phyloP scores from a whole-genome alignment of 352 stramenopile species.

The Phytophthora macrochlamydospora region DNA sequence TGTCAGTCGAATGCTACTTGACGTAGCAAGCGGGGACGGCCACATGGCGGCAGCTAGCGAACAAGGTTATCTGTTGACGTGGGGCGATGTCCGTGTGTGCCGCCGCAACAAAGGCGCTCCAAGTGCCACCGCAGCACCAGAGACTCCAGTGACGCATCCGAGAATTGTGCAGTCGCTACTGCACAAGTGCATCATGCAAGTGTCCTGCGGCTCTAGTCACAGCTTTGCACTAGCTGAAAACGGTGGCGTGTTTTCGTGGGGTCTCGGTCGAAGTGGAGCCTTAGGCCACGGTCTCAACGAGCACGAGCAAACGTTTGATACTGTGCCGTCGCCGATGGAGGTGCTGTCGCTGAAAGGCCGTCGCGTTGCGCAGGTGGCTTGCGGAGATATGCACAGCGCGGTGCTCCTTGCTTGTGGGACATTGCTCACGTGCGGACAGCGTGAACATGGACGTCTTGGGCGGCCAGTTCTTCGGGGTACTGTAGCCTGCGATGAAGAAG shows the following conservation, averaged over 20 bases:
- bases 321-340: slow-evolving; percentile 51
- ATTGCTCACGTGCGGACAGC: slow-evolving; percentile 69
- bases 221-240: slow-evolving; percentile 66
- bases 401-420: slow-evolving; percentile 46
- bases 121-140: background rate
- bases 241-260: slow-evolving; percentile 72
- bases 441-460: slow-evolving; percentile 60
- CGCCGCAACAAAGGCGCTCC: slow-evolving; percentile 33
- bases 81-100: slow-evolving; percentile 55
- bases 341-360: slow-evolving; percentile 48
- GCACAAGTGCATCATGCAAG: slow-evolving; percentile 63
- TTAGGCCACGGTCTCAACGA: slow-evolving; percentile 56
- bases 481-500: slow-evolving; percentile 6
- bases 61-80: slow-evolving; percentile 77
- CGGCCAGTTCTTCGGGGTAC: slow-evolving; percentile 13
- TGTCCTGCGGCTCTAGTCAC: slow-evolving; percentile 69
- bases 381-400: slow-evolving; percentile 67
- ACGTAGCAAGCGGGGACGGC: slow-evolving; percentile 62
- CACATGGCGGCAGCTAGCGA: slow-evolving; percentile 72
- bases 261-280: slow-evolving; percentile 53
- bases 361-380: slow-evolving; percentile 50
- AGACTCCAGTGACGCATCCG: slow-evolving; percentile 8
- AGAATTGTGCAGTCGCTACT: slow-evolving; percentile 48
- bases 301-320: slow-evolving; percentile 38
- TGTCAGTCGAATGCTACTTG: slow-evolving; percentile 59